Conservation (phyloP, 2,329 filamentous ascomycete species). For the Didymella exigua region DNA sequence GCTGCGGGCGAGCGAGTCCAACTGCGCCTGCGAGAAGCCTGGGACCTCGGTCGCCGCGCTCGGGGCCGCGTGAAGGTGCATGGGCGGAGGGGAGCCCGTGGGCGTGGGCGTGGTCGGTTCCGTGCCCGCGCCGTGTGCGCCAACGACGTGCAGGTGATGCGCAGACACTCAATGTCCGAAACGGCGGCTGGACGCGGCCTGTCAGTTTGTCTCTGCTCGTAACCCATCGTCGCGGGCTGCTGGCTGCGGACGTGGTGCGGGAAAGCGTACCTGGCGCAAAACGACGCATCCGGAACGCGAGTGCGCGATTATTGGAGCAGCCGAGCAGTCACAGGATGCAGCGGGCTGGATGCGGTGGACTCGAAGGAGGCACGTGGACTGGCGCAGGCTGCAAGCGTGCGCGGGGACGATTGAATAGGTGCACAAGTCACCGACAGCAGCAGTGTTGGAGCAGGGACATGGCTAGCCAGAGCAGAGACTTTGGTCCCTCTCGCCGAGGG, state of each 20-base stretch:
- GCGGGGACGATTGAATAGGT: neutral
- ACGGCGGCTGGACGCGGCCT: slow-evolving; percentile 23
- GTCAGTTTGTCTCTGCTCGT: slow-evolving; percentile 35
- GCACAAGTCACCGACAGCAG: neutral
- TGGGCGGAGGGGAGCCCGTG: no score
- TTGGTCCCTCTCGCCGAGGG: slow-evolving; percentile 11
- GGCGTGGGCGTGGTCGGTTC: neutral
- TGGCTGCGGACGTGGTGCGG: slow-evolving; percentile 17
- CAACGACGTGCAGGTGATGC: slow-evolving; percentile 13
- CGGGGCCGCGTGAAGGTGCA: slow-evolving; percentile 40
- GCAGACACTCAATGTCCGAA: neutral
- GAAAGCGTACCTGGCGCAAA: slow-evolving; percentile 34
- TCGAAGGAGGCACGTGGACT: neutral
- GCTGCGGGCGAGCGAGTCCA: slow-evolving; percentile 40
- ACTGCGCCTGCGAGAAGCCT: slow-evolving; percentile 40
- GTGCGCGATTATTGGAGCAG: slow-evolving; percentile 25
- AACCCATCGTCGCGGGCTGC: slow-evolving; percentile 50
- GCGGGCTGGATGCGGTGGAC: neutral
- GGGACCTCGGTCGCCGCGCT: slow-evolving; percentile 39
- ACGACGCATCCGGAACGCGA: slow-evolving; percentile 42
- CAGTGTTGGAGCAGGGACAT: neutral
- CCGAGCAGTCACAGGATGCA: slow-evolving; percentile 25
- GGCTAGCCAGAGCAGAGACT: slow-evolving; percentile 6
- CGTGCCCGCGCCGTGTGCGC: no score
- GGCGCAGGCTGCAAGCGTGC: neutral